Evolutionary conservation across 805 yeast species (phyloP).

Genomic region (Candida ipomoeae): DNA sequence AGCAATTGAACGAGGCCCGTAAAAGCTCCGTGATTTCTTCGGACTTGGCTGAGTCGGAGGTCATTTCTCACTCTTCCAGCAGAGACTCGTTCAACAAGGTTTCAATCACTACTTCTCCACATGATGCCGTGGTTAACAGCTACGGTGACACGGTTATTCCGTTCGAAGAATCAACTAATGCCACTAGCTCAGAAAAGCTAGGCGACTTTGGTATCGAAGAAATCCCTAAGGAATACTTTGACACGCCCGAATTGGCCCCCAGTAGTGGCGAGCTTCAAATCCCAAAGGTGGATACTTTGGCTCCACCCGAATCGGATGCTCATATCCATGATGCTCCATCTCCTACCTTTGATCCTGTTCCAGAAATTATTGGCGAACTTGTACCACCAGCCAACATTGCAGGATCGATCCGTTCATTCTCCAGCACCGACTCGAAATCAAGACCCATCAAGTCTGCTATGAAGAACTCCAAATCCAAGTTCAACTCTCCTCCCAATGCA

Average conservation of each 20-base stretch:
- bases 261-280: constrained; percentile 3
- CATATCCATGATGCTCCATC: constrained; percentile 1
- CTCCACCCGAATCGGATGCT: not conserved
- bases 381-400: constrained; percentile 18
- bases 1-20: constrained; percentile 6
- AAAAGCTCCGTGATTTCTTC: not conserved
- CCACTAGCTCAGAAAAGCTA: constrained; percentile 16
- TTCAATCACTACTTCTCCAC: constrained; percentile 6
- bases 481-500: constrained; percentile 10
- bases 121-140: constrained; percentile 8
- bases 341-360: constrained; percentile 26
- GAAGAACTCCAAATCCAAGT: constrained; percentile 34
- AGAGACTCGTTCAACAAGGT: constrained; percentile 2
- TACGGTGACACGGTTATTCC: constrained; percentile 10
- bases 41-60: not conserved
- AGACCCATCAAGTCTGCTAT: constrained; percentile 44
- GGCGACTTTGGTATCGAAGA: constrained; percentile 23
- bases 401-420: constrained; percentile 29
- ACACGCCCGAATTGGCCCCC: constrained; percentile 22
- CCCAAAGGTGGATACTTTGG: not conserved
- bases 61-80: constrained; percentile 1
- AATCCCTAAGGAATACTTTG: constrained; percentile 18
- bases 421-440: constrained; percentile 25
- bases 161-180: constrained; percentile 4
- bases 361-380: constrained; percentile 24